phyloP scores from a whole-genome alignment of 1,139 yeast genomes.

The Lodderomyces orthopsilosis region DNA sequence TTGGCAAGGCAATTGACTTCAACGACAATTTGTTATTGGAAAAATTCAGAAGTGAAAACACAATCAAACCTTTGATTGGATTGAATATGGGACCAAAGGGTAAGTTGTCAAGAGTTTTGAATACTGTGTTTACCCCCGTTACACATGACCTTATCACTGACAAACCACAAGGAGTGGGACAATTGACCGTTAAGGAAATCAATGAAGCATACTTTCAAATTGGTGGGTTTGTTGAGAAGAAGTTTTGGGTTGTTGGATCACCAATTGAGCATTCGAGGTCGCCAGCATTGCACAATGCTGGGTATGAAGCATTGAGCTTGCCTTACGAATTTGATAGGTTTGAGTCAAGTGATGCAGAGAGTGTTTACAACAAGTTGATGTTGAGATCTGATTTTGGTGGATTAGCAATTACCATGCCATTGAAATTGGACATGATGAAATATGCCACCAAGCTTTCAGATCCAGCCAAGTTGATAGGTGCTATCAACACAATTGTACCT shows the following conservation, averaged over 20 bases:
- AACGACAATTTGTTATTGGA: slow-evolving; percentile 73
- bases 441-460: slow-evolving; percentile 62
- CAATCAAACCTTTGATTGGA: slow-evolving; percentile 68
- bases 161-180: slow-evolving; percentile 64
- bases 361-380: slow-evolving; percentile 47
- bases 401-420: slow-evolving; percentile 86
- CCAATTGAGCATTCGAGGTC: slow-evolving; percentile 88
- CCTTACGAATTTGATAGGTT: slow-evolving; percentile 70
- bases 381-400: slow-evolving; percentile 69
- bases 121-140: slow-evolving; percentile 76
- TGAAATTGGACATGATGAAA: slow-evolving; percentile 75
- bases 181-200: slow-evolving; percentile 59
- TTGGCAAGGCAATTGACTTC: slow-evolving; percentile 66
- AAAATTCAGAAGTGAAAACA: slow-evolving; percentile 55
- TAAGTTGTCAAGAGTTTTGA: slow-evolving; percentile 74
- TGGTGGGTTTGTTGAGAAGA: slow-evolving; percentile 58
- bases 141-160: slow-evolving; percentile 64
- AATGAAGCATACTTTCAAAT: slow-evolving; percentile 56
- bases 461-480: slow-evolving; percentile 80
- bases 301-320: slow-evolving; percentile 66
- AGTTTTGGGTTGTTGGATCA: slow-evolving; percentile 75
- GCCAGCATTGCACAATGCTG: slow-evolving; percentile 80
- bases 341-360: slow-evolving; percentile 64
- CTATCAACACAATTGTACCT: slow-evolving; percentile 84
- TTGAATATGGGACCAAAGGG: slow-evolving; percentile 80